Evolutionary conservation across 345 rosid genomes (phyloP), one percentile per base, ranked within the genome.

Genomic region (Raphanus raphanistrum): DNA sequence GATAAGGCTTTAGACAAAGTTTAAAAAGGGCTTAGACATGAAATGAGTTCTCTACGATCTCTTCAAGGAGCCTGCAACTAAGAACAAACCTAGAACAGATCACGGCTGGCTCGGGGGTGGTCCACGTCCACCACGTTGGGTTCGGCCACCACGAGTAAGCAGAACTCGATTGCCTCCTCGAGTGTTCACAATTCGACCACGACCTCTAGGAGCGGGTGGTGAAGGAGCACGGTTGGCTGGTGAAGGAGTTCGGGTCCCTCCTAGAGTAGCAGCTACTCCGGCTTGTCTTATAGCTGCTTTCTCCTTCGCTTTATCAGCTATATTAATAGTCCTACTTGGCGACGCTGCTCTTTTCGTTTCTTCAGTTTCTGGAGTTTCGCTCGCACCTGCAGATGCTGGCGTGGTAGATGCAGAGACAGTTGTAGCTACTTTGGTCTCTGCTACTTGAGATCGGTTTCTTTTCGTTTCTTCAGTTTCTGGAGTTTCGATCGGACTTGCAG

Each of bases 231-330:
- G 68, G 62, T 87, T 76, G 17, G 79, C 74, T 3, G 82, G 71
- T 11, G 83, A 35, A 33, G 88, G 65, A 33, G 83, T 72, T 70
- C 80, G 64, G 63, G 88, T 80, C 17, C 80, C 78, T 8, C 76
- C 71, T 25, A 86, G 15, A 64, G 21, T 21, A 21, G 81, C 33
- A 9, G 80, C 80, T 59, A 41, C 68, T 32, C 76, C 79, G 6
- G 87, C 90, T 84, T 79, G 89, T 83, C 98, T 84, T 60, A 75
- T 55, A 81, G 81, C 72, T 17, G 94, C 85, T 21, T 86, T 79
- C 79, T 80, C 84, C 75, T 76, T 83, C 0, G 94, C 99, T 80
- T 92, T 79, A 62, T 84, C 86, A 31, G 79, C 67, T 82, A 83
- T 84, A 52, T 90, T 85, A 10, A 88, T 16, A 1, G 84, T 86